Conservation (phyloP, 2,329 filamentous ascomycete species). For the Sclerotinia borealis region DNA sequence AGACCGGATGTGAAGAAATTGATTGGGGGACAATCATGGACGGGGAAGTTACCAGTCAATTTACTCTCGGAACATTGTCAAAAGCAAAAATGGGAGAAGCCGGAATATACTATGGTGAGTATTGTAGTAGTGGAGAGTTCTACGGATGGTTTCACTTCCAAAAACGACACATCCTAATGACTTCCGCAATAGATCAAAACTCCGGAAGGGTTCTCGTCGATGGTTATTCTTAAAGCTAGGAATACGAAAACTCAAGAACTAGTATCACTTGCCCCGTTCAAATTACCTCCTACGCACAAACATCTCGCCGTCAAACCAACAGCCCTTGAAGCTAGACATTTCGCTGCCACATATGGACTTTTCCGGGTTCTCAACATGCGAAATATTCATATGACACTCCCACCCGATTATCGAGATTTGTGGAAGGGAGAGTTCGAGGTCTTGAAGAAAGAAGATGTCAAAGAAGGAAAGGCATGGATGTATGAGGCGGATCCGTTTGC, state of each 20-base stretch:
- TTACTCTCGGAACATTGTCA: slow-evolving; percentile 91
- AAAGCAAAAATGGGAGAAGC: slow-evolving; percentile 91
- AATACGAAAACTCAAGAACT: slow-evolving; percentile 80
- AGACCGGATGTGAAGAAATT: slow-evolving; percentile 66
- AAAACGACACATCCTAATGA: background rate
- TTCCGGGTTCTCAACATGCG: slow-evolving; percentile 93
- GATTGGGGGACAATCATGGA: slow-evolving; percentile 94
- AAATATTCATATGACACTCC: slow-evolving; percentile 90
- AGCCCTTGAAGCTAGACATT: slow-evolving; percentile 85
- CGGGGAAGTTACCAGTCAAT: slow-evolving; percentile 91
- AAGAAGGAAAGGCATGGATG: slow-evolving; percentile 77
- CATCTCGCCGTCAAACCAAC: slow-evolving; percentile 71
- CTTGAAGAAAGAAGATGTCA: slow-evolving; percentile 74
- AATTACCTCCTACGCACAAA: slow-evolving; percentile 69
- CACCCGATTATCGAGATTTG: slow-evolving; percentile 79
- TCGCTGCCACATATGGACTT: slow-evolving; percentile 84
- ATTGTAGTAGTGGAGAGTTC: background rate
- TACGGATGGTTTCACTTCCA: background rate
- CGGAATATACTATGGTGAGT: slow-evolving; percentile 76
- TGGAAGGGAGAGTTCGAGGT: slow-evolving; percentile 86
- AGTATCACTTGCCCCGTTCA: slow-evolving; percentile 71
- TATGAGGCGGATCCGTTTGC: slow-evolving; percentile 95
- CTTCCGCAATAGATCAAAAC: slow-evolving; percentile 49
- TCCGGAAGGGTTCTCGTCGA: slow-evolving; percentile 68
- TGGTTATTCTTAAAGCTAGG: slow-evolving; percentile 68